phyloP scores from a whole-genome alignment of 805 yeast species.

The Cyberlindnera nakhonratchasimensis region DNA sequence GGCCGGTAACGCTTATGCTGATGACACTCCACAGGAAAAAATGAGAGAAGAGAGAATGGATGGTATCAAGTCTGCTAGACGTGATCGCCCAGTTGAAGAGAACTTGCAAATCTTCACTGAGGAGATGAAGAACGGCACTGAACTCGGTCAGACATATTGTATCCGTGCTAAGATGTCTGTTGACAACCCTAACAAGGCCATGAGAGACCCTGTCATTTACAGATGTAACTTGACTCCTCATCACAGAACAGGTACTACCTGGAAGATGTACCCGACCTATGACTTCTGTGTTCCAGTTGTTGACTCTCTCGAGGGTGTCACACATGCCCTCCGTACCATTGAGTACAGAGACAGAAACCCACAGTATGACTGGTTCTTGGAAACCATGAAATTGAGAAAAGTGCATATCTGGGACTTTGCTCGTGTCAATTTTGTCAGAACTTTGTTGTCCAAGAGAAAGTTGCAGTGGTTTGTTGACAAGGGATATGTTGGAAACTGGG shows the following conservation, averaged over 20 bases:
- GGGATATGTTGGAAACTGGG: slow-evolving; percentile 87
- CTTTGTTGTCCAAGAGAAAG: slow-evolving; percentile 93
- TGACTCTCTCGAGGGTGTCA: slow-evolving; percentile 93
- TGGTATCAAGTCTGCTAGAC: slow-evolving; percentile 87
- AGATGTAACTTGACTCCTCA: slow-evolving; percentile 97
- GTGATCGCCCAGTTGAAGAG: slow-evolving; percentile 92
- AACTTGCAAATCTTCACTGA: slow-evolving; percentile 79
- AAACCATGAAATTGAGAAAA: slow-evolving; percentile 77
- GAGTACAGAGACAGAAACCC: slow-evolving; percentile 99
- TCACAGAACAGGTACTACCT: slow-evolving; percentile 86
- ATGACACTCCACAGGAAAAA: slow-evolving; percentile 88
- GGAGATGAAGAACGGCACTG: slow-evolving; percentile 94
- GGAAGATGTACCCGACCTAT: slow-evolving; percentile 98
- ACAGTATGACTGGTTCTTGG: slow-evolving; percentile 94
- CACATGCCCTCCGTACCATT: slow-evolving; percentile 96
- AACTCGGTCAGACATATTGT: slow-evolving; percentile 87
- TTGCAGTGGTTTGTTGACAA: slow-evolving; percentile 99
- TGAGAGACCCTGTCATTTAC: slow-evolving; percentile 97
- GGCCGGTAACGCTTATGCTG: slow-evolving; percentile 96
- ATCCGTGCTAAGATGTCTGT: slow-evolving; percentile 95
- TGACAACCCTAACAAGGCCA: slow-evolving; percentile 85
- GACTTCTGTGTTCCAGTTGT: slow-evolving; percentile 98
- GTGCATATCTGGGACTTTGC: slow-evolving; percentile 98
- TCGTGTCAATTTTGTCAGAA: slow-evolving; percentile 94
- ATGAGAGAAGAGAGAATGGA: slow-evolving; percentile 99